These are phyloP conservation scores for Epichloe elymi DNA, from an alignment of 2,329 filamentous ascomycete species.

Conservation along the genomic window DNA sequence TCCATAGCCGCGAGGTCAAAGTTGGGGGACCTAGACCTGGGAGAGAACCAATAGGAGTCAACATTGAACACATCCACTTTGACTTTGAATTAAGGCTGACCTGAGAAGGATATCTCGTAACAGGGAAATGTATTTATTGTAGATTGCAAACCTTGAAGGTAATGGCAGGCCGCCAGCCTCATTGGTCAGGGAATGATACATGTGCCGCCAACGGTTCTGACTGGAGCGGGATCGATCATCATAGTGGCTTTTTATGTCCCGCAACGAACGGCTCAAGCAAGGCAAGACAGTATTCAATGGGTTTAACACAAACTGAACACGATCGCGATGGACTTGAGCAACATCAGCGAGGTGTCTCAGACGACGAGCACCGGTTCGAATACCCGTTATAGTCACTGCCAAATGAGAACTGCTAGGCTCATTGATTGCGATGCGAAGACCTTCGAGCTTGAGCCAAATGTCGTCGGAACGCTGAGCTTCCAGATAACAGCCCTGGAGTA, in stretches of 20 bases:
- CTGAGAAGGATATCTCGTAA: conserved; percentile 38
- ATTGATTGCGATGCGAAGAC: conserved; percentile 31
- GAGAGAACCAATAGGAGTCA: conserved; percentile 8
- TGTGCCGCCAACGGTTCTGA: conserved; percentile 41
- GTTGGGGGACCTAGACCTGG: conserved; percentile 23
- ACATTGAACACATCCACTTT: background rate
- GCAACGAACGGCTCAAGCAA: conserved; percentile 37
- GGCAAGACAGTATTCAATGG: conserved; percentile 45
- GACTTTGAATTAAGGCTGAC: conserved; percentile 17
- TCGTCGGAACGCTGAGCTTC: conserved; percentile 41
- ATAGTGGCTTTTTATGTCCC: conserved; percentile 39
- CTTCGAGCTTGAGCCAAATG: conserved; percentile 33
- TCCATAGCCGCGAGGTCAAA: conserved; percentile 46
- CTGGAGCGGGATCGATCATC: conserved; percentile 34
- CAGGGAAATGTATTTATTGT: conserved; percentile 39
- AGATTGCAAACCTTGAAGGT: conserved; percentile 39
- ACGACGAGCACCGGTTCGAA: conserved; percentile 28
- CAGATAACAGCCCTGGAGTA: conserved; percentile 38
- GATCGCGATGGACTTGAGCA: conserved; percentile 35
- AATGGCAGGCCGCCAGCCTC: conserved; percentile 38
- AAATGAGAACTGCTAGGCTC: conserved; percentile 34
- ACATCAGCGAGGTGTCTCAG: conserved; percentile 43
- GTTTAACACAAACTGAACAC: conserved; percentile 37
- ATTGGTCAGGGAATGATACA: conserved; percentile 42
- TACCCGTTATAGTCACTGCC: conserved; percentile 32